phyloP scores from a whole-genome alignment of 2,329 filamentous ascomycete species.

The Scytalidium sp. region DNA sequence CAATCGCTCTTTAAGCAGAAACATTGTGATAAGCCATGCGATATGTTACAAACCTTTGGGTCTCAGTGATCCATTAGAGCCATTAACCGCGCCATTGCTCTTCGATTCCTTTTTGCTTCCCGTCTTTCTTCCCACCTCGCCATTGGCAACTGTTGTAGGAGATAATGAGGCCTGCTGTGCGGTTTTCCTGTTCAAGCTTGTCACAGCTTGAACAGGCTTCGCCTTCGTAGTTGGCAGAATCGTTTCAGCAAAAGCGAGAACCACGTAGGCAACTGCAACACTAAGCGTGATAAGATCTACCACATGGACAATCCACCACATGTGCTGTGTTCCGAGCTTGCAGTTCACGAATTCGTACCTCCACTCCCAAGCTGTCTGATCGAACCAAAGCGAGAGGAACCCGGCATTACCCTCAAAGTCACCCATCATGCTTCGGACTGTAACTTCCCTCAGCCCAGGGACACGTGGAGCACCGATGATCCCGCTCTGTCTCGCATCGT shows the following conservation, averaged over 20 bases:
- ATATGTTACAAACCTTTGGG: neutral
- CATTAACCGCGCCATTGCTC: neutral
- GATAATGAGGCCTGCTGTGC: neutral
- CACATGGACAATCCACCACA: constrained; percentile 91
- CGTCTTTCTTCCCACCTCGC: neutral
- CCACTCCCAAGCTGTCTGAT: constrained; percentile 71
- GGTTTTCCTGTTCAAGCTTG: neutral
- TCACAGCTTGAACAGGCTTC: neutral
- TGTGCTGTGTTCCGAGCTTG: constrained; percentile 77
- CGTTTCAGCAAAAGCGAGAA: neutral
- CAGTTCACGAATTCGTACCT: constrained; percentile 77
- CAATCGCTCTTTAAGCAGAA: too few species aligned
- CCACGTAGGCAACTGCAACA: neutral
- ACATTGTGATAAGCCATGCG: too few species aligned
- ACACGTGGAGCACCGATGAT: constrained; percentile 40
- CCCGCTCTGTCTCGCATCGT: constrained; percentile 37
- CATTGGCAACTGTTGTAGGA: neutral
- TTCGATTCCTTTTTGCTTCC: neutral
- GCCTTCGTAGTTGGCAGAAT: neutral
- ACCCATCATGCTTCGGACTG: constrained; percentile 98
- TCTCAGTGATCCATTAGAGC: neutral
- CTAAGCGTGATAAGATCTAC: constrained; percentile 44
- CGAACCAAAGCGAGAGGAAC: constrained; percentile 86
- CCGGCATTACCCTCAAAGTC: constrained; percentile 91
- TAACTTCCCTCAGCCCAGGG: constrained; percentile 80